These are phyloP conservation scores for Fagopyrum homotropicum DNA, from an alignment of 148 eudicot genomes.

Conservation along the genomic window DNA sequence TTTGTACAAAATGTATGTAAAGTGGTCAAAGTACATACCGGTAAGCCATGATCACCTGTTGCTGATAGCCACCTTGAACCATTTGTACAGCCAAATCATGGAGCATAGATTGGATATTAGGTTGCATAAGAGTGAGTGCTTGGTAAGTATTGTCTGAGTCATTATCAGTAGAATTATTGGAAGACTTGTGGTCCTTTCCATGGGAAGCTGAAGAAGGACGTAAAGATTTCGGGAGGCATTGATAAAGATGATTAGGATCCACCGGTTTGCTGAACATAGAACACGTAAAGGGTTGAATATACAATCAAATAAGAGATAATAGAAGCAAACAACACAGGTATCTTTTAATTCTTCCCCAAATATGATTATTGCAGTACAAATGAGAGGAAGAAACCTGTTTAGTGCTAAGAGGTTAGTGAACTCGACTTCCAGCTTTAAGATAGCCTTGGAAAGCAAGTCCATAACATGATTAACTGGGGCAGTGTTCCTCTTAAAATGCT, in stretches of 20 bases:
- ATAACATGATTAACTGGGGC: slow-evolving; percentile 54
- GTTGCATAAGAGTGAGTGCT: slow-evolving; percentile 53
- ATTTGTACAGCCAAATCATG: slow-evolving; percentile 67
- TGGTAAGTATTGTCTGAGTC: slow-evolving; percentile 42
- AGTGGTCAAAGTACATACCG: slow-evolving; percentile 30
- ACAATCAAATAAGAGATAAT: not conserved
- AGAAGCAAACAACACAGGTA: not conserved
- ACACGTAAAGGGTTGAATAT: not conserved
- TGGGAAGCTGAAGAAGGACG: slow-evolving; percentile 42
- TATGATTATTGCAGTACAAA: not conserved
- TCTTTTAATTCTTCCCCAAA: too few species aligned
- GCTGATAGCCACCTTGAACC: slow-evolving; percentile 80
- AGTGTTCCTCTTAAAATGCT: slow-evolving; percentile 45
- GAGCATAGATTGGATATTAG: slow-evolving; percentile 64
- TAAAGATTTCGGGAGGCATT: slow-evolving; percentile 66
- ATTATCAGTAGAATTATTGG: slow-evolving; percentile 27
- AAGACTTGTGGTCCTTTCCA: slow-evolving; percentile 29
- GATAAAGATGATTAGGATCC: slow-evolving; percentile 83
- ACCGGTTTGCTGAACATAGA: slow-evolving; percentile 67
- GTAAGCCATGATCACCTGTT: slow-evolving; percentile 60
- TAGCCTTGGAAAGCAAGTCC: slow-evolving; percentile 56
- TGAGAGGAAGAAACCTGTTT: slow-evolving; percentile 38
- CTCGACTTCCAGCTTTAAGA: slow-evolving; percentile 75
- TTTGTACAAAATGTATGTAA: not conserved
- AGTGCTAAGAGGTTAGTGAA: slow-evolving; percentile 57